Conservation (phyloP, 305 asterid genomes). For the Fraxinus floribunda region DNA sequence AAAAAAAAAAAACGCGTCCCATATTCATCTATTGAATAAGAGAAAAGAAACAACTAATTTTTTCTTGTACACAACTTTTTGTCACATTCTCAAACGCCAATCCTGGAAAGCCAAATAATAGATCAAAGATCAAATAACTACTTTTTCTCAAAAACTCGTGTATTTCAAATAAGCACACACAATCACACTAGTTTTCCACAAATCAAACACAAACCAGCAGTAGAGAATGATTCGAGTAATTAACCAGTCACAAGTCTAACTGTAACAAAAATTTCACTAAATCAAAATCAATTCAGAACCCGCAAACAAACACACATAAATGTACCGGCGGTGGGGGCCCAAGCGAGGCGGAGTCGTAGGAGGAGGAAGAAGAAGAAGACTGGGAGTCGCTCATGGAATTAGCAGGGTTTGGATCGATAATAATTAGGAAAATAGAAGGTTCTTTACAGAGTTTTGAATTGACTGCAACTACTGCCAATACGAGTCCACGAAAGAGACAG, state of each 20-base stretch:
- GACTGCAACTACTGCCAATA: conserved; percentile 13
- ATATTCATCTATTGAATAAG: background rate
- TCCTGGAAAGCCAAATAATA: background rate
- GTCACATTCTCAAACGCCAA: background rate
- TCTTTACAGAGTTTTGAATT: conserved; percentile 27
- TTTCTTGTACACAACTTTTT: background rate
- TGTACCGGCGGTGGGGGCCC: conserved; percentile 57
- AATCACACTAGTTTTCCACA: background rate
- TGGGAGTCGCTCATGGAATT: conserved; percentile 53
- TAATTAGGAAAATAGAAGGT: conserved; percentile 19
- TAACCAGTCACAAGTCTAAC: background rate
- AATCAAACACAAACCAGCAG: conserved; percentile 9
- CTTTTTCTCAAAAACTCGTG: background rate
- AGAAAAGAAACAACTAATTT: background rate
- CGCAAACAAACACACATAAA: background rate
- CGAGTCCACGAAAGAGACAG: background rate
- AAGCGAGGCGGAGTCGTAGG: conserved; percentile 57
- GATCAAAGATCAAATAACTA: background rate
- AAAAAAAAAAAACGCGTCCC: background rate
- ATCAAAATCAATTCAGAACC: background rate
- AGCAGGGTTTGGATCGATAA: conserved; percentile 21
- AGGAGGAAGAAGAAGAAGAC: conserved; percentile 59
- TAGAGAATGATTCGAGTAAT: background rate
- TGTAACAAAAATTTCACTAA: background rate
- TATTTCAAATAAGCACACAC: background rate